Evolutionary conservation across 2,329 filamentous ascomycete species (phyloP), one percentile per base, ranked within the genome.

Genomic region (Pseudogymnoascus sp.): DNA sequence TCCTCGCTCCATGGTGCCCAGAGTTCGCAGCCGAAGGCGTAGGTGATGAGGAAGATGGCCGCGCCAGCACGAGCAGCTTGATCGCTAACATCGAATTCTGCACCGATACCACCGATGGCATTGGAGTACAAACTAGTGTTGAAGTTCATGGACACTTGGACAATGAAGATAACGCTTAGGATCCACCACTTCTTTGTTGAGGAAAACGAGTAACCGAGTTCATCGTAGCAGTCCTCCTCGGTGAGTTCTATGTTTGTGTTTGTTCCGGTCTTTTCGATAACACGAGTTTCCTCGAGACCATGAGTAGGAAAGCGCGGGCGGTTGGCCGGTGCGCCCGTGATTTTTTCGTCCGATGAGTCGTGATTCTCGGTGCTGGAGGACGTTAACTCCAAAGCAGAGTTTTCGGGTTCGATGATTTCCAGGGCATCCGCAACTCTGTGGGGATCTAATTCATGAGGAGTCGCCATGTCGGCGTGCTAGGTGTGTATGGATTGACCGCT

Each of bases 1-100:
- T 95, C 91, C 73, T 96, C 91, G 53, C 85, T 89, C 89, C 90
- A 95, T 0, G 91, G 91, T 0, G 91, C 91, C 91, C 91, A 95
- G 0, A 93, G 81, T 74, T 95, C 91, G 73, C 91, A 95, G 37
- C 91, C 91, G 72, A 95, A 93, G 38, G 90, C 90, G 73, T 96
- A 95, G 1, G 86, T 75, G 61, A 95, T 81, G 40, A 96, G 76
- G 76, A 93, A 95, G 66, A 92, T 84, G 76, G 89, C 87, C 64
- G 89, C 88, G 72, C 90, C 90, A 63, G 84, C 82, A 62, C 89
- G 84, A 4, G 87, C 89, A 3, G 82, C 85, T 73, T 91, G 88
- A 29, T 78, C 77, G 65, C 85, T 88, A 65, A 93, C 86, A 56
- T 76, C 68, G 67, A 90, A 95, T 65, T 91, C 81, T 19, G 86